Percentiles rank a stretch among this genome's conserved stretches.
phyloP scores from a whole-genome alignment of 2,329 filamentous ascomycete genomes.

The Alternaria longipes region DNA sequence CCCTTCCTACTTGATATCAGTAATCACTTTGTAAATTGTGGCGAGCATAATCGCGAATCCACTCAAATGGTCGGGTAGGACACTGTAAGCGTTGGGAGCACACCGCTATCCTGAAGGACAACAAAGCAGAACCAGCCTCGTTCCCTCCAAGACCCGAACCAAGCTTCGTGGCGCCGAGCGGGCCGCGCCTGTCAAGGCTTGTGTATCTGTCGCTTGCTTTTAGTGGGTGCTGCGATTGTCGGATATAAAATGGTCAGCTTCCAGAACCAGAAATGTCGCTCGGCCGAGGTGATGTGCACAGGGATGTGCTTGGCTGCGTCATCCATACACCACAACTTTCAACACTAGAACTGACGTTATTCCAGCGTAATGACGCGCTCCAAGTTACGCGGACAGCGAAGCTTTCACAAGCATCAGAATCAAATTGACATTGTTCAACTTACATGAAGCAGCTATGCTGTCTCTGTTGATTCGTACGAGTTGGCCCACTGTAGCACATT shows the following conservation, averaged over 20 bases:
- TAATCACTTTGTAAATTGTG: neutral
- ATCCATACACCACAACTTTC: constrained; percentile 1
- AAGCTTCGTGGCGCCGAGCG: constrained; percentile 4
- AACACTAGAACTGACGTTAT: neutral
- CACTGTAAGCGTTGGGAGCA: neutral
- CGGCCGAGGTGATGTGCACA: constrained; percentile 12
- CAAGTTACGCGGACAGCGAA: neutral
- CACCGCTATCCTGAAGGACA: neutral
- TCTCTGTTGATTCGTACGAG: neutral
- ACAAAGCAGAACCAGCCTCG: neutral
- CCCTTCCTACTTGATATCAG: neutral
- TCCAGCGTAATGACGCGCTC: neutral
- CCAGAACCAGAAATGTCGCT: neutral
- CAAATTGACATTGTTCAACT: neutral
- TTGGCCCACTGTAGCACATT: neutral
- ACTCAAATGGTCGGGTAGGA: neutral
- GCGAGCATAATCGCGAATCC: too few relatives aligned
- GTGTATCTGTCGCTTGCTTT: neutral
- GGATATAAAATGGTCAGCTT: neutral
- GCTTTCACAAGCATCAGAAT: neutral
- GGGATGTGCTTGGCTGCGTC: constrained; percentile 2
- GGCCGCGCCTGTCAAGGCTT: neutral
- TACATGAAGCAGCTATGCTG: neutral
- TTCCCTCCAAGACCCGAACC: neutral
- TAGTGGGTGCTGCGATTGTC: neutral